Evolutionary conservation across 2,329 filamentous ascomycete species (phyloP).

Genomic region (Arthrobotrys sinensis): DNA sequence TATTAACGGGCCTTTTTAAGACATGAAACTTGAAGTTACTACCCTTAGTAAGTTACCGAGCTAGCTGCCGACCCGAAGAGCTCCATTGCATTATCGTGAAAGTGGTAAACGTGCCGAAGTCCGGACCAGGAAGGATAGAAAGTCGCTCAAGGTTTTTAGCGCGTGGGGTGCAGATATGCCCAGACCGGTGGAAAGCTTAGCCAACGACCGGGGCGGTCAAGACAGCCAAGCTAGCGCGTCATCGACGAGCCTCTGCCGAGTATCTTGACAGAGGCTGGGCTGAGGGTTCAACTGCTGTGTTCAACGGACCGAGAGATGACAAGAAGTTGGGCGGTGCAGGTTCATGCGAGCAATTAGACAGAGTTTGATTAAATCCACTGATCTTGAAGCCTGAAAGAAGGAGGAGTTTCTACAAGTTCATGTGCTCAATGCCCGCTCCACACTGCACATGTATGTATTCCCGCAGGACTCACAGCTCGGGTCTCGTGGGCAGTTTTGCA

Average conservation of each 20-base stretch:
- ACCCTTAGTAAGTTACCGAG: neutral
- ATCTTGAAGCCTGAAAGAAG: no score
- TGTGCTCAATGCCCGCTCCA: no score
- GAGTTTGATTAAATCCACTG: no score
- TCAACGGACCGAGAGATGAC: neutral
- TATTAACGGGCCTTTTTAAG: neutral
- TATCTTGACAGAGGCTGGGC: neutral
- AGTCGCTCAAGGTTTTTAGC: conserved; percentile 42
- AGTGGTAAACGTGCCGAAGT: conserved; percentile 10
- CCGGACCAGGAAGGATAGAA: conserved; percentile 32
- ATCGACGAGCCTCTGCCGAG: conserved; percentile 15
- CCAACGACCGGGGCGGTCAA: neutral
- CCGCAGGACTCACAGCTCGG: no score
- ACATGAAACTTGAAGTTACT: neutral
- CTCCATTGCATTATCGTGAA: neutral
- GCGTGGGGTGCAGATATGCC: conserved; percentile 59
- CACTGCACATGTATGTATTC: no score
- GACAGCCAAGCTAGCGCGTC: conserved; percentile 33
- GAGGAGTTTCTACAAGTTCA: no score
- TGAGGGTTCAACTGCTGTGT: neutral
- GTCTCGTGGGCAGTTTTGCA: conserved; percentile 38
- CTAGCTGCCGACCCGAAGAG: conserved; percentile 11
- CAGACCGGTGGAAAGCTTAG: conserved; percentile 59
- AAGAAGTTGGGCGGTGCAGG: neutral
- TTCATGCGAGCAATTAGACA: no score